Base-by-base conservation (phyloP, 1,139 yeast genomes). In the Scheffersomyces segobiensis region DNA sequence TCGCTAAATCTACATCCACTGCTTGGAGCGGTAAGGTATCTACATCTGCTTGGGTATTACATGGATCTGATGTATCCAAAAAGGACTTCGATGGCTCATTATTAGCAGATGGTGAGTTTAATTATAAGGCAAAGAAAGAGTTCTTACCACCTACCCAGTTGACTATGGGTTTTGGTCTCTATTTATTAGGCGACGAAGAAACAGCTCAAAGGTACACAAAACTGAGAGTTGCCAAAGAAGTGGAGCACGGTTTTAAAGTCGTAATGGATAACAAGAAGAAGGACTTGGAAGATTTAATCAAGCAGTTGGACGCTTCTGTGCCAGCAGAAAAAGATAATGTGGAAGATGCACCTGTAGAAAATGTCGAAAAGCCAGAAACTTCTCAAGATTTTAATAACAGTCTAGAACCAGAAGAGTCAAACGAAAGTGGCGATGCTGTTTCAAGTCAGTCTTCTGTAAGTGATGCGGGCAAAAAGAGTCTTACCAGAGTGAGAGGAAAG, bases 11-110 rank as follows among this genome's bases (percentile, higher is more conserved):
- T n/a, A 84, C 93, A 0, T 88, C 97, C 0, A 86, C 83, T 53
- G 97, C 97, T 0, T 95, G 99, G 99, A 93, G 87, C 54, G 84
- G 88, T 53, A 93, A 93, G 69, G 81, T 89, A 52, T 84, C 90
- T 1, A 85, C 91, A 0, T 87, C 97, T 0, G 89, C 97, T 3
- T 93, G 97, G 97, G 89, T 87, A 81, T 85, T 91, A 22, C 81
- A 80, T 53, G 93, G 91, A 7, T 71, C 75, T 42, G 88, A 85
- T 56, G 79, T 93, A 5, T 84, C 91, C 0, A 91, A 92, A 67
- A 84, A 84, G 55, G 93, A 87, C 67, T 78, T 81, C 59, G 91
- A 87, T 64, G 87, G 87, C 0, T 81, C 85, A 8, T 80, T 90
- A 42, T 77, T 93, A 54, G 83, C 87, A 1, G 78, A 89, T 7